Conservation (phyloP, 768 basidiomycete species). For the Russula olivacea region DNA sequence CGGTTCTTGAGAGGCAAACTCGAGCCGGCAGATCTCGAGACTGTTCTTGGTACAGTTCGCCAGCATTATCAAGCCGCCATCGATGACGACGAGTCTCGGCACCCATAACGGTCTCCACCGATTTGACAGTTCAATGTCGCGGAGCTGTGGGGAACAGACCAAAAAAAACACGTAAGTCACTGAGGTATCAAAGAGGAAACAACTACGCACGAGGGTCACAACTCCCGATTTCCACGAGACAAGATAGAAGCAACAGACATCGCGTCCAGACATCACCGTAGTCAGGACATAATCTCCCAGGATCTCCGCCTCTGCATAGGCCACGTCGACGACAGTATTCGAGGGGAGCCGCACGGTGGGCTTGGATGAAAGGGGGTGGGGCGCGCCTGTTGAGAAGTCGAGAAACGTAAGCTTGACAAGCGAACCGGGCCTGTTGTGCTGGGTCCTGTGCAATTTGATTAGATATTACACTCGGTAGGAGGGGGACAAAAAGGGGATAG, state of each 20-base stretch:
- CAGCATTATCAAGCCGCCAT: conserved; percentile 3
- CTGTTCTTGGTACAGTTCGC: not conserved
- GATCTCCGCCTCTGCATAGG: conserved; percentile 4
- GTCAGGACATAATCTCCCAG: conserved; percentile 12
- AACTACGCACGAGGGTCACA: not conserved
- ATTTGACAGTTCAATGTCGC: not conserved
- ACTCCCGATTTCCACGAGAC: conserved; percentile 16
- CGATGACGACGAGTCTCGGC: conserved; percentile 7
- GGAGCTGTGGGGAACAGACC: not conserved
- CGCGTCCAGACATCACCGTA: not conserved
- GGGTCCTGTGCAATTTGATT: not conserved
- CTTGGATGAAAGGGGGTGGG: conserved; percentile 10
- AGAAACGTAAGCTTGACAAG: conserved; percentile 5
- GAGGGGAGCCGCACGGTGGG: conserved; percentile 5
- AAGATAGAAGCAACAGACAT: not conserved
- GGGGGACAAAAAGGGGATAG: not conserved
- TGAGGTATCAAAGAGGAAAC: not conserved
- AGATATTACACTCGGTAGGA: not conserved
- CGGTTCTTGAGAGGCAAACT: not conserved
- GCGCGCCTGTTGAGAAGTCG: conserved; percentile 7
- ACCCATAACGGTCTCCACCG: not conserved
- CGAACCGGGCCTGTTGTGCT: not conserved
- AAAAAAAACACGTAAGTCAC: not conserved
- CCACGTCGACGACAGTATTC: not conserved
- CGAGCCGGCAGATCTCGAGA: conserved; percentile 11